A percentile compares a stretch with the other conserved stretches of the same genome.
These are phyloP conservation scores for Tetragonia tetragonoides DNA, from an alignment of 148 eudicot genomes.

Conservation along the genomic window DNA sequence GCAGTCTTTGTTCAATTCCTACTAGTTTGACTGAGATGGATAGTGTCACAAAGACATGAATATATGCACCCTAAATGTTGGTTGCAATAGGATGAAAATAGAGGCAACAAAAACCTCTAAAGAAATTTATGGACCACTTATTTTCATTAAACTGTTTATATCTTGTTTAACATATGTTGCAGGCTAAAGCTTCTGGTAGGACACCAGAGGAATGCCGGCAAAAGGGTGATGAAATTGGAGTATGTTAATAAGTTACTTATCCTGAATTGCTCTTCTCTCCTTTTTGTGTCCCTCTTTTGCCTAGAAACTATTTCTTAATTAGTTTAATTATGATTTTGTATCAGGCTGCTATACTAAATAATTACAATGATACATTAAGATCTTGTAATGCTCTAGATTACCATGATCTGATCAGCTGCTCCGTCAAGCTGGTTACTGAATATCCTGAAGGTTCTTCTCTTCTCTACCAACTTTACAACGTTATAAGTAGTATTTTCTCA, in stretches of 20 bases:
- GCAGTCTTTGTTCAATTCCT: no score
- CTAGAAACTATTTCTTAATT: neutral
- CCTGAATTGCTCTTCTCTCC: conserved; percentile 12
- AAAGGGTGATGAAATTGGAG: conserved; percentile 60
- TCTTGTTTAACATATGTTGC: conserved; percentile 11
- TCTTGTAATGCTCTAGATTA: conserved; percentile 93
- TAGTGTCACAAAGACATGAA: neutral
- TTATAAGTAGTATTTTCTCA: conserved; percentile 1
- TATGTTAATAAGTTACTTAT: conserved; percentile 34
- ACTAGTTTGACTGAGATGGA: no score
- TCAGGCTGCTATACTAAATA: conserved; percentile 68
- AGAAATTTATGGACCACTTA: neutral
- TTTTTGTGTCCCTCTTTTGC: neutral
- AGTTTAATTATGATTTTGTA: conserved; percentile 20
- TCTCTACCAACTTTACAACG: conserved; percentile 12
- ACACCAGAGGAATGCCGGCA: conserved; percentile 53
- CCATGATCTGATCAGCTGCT: conserved; percentile 82
- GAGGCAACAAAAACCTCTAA: neutral
- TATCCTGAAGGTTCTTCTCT: conserved; percentile 76
- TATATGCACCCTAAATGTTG: neutral
- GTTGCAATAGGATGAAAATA: neutral
- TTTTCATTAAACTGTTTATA: neutral
- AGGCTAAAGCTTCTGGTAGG: conserved; percentile 94
- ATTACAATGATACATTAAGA: conserved; percentile 60
- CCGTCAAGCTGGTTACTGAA: conserved; percentile 75